Percentiles rank a stretch among this genome's conserved stretches.
Conservation (phyloP, 345 rosid genomes). For the Melaleuca quinquenervia region DNA sequence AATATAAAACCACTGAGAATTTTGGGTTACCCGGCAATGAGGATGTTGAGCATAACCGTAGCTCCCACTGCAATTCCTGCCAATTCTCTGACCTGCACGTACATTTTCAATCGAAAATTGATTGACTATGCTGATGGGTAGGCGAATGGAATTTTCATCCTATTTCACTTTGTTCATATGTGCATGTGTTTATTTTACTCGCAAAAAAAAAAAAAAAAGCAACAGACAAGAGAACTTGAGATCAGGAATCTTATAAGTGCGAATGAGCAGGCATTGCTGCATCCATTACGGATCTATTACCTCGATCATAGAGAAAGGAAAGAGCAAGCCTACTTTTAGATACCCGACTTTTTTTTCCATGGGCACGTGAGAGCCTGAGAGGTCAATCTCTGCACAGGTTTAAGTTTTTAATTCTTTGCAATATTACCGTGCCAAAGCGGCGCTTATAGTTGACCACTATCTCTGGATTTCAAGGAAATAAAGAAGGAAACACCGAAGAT, state of each 20-base stretch:
- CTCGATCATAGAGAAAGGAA: not conserved
- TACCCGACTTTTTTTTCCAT: not conserved
- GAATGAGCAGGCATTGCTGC: not conserved
- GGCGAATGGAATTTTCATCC: not conserved
- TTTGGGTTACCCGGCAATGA: slow-evolving; percentile 63
- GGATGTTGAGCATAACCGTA: slow-evolving; percentile 80
- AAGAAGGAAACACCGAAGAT: not conserved
- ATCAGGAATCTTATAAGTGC: not conserved
- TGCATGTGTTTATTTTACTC: not conserved
- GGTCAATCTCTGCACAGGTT: not conserved
- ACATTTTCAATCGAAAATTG: not conserved
- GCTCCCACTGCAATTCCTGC: slow-evolving; percentile 96
- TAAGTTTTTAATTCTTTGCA: not conserved
- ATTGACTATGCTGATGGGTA: not conserved
- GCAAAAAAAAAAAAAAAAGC: not conserved
- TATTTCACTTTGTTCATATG: not conserved
- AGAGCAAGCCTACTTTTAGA: not conserved
- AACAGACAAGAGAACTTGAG: not conserved
- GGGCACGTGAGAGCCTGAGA: not conserved
- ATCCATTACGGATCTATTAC: not conserved
- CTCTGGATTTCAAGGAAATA: not conserved
- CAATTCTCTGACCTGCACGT: slow-evolving; percentile 64
- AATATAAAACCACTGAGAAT: not conserved
- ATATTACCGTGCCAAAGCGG: not conserved
- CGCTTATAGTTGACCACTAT: not conserved